Conservation (phyloP, 768 basidiomycete genomes). For the Russula olivacea region DNA sequence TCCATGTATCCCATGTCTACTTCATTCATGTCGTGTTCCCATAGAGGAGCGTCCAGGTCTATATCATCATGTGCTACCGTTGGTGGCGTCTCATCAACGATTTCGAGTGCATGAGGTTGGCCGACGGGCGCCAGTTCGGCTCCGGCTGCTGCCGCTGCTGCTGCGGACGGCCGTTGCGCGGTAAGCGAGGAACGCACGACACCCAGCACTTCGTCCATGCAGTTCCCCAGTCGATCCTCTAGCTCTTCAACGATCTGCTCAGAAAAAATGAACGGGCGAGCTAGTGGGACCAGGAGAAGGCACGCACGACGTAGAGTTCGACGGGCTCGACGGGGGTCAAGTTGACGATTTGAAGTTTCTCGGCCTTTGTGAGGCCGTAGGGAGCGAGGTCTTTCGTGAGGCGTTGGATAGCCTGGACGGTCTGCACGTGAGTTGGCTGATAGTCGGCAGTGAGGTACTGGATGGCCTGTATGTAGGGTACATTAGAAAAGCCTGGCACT, state of each 20-base stretch:
- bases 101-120: neutral
- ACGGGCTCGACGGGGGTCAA: conserved; percentile 75
- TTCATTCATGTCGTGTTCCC: conserved; percentile 16
- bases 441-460: conserved; percentile 73
- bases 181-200: conserved; percentile 46
- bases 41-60: conserved; percentile 11
- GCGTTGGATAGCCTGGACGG: conserved; percentile 52
- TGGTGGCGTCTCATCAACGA: conserved; percentile 10
- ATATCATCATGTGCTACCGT: neutral
- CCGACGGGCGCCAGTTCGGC: neutral
- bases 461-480: conserved; percentile 56
- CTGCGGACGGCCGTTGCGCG: conserved; percentile 5
- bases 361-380: conserved; percentile 78
- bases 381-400: conserved; percentile 63
- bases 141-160: neutral
- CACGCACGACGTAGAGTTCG: conserved; percentile 82
- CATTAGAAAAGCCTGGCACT: neutral
- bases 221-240: conserved; percentile 70
- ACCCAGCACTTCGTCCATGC: conserved; percentile 59
- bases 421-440: conserved; percentile 64
- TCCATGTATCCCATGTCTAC: conserved; percentile 20
- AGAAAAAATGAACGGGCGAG: neutral
- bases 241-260: conserved; percentile 87
- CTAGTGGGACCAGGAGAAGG: neutral
- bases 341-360: conserved; percentile 91